A percentile compares a stretch with the other conserved stretches of the same genome.
Conservation (phyloP, 2,329 filamentous ascomycete genomes). For the Orbilia ellipsospora region DNA sequence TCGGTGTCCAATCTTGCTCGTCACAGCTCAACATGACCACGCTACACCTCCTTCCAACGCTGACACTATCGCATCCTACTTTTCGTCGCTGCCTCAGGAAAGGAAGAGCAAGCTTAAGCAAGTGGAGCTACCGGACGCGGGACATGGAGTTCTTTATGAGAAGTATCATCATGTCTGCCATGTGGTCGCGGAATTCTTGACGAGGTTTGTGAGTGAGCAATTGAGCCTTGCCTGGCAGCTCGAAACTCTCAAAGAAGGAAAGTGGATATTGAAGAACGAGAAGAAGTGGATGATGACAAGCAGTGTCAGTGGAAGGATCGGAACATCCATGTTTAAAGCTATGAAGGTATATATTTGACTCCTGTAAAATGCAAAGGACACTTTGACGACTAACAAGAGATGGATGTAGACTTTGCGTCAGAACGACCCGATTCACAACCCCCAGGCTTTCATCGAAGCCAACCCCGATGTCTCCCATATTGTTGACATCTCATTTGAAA, state of each 20-base stretch:
- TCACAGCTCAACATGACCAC: conserved; percentile 80
- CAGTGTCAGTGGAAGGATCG: conserved; percentile 82
- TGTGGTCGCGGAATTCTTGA: conserved; percentile 83
- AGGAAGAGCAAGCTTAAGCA: conserved; percentile 57
- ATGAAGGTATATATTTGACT: conserved; percentile 46
- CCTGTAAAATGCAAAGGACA: not conserved
- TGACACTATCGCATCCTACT: conserved; percentile 70
- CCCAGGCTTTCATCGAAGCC: conserved; percentile 74
- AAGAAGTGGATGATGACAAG: conserved; percentile 85
- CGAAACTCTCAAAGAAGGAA: conserved; percentile 86
- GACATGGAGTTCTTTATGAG: conserved; percentile 83
- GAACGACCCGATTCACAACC: conserved; percentile 82
- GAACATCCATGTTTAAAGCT: conserved; percentile 65
- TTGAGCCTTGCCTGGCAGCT: conserved; percentile 90
- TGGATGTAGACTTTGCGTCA: conserved; percentile 83
- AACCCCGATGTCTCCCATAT: conserved; percentile 73
- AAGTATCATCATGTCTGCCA: conserved; percentile 71
- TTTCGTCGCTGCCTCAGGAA: conserved; percentile 38
- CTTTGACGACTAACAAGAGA: not conserved
- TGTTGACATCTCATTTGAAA: conserved; percentile 90
- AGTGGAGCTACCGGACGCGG: conserved; percentile 58
- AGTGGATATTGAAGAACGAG: conserved; percentile 98
- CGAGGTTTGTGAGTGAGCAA: conserved; percentile 77
- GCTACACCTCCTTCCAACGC: conserved; percentile 79
- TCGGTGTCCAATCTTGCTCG: conserved; percentile 78